Evolutionary conservation across 2,329 filamentous ascomycete genomes (phyloP).

Genomic region (Colletotrichum theobromicola): DNA sequence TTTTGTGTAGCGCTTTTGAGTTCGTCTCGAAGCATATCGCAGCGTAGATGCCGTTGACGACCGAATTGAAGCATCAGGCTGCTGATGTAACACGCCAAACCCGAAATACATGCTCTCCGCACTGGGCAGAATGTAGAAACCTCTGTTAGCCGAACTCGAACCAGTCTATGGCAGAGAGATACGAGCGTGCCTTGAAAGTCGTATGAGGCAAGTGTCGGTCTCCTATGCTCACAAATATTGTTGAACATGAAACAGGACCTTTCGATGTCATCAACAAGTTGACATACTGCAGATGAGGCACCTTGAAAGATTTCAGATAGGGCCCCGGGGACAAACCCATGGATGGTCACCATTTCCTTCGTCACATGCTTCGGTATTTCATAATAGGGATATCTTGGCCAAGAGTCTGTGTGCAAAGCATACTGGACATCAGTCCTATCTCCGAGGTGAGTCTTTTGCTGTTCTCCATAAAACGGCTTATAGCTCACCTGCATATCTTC

Average conservation of each 20-base stretch:
- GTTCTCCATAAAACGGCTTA: background rate
- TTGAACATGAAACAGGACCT: background rate
- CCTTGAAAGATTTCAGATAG: background rate
- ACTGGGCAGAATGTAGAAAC: background rate
- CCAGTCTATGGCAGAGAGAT: background rate
- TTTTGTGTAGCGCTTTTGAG: rapidly evolving
- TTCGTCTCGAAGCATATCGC: rapidly evolving
- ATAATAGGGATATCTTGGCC: background rate
- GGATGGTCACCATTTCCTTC: background rate
- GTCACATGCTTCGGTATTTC: background rate
- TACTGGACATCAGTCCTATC: background rate
- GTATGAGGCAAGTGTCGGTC: background rate
- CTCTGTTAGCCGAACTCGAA: background rate
- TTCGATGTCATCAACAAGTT: background rate
- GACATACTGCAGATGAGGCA: background rate
- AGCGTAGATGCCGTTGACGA: background rate
- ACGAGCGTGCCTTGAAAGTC: background rate
- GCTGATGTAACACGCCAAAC: background rate
- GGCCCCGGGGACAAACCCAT: background rate
- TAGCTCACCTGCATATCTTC: background rate
- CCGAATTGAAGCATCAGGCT: background rate
- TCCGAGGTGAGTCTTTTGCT: rapidly evolving
- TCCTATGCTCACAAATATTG: background rate
- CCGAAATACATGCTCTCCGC: background rate
- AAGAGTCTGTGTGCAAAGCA: background rate